Percentiles rank a stretch among this genome's conserved stretches.
phyloP scores from a whole-genome alignment of 1,284 basidiomycete species.

The Fomitopsis pinicola region DNA sequence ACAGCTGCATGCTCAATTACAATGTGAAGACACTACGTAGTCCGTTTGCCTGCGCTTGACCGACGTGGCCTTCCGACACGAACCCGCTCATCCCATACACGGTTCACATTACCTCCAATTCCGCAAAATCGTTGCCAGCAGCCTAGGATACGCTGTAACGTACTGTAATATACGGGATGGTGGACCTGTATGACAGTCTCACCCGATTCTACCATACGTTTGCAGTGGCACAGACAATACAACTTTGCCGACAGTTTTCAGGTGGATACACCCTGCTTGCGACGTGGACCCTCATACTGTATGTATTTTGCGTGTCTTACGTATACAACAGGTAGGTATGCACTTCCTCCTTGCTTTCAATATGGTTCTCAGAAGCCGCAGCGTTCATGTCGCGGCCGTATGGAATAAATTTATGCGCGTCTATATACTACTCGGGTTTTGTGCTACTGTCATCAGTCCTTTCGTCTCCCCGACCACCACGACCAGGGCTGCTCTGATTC shows the following conservation, averaged over 20 bases:
- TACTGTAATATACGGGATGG: not conserved
- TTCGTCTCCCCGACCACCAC: not conserved
- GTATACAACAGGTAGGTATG: no score
- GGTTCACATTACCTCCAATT: not conserved
- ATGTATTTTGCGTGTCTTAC: no score
- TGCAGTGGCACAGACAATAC: not conserved
- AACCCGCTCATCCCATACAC: no score
- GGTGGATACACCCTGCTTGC: no score
- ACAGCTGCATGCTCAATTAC: not conserved
- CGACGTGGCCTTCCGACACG: no score
- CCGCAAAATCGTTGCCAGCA: not conserved
- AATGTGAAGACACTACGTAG: no score
- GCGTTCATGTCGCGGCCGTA: no score
- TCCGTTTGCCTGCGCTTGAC: no score
- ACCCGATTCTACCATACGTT: not conserved
- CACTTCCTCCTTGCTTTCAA: no score
- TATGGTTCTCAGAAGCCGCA: no score
- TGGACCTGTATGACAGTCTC: not conserved
- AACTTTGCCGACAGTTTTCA: not conserved
- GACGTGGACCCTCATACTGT: no score
- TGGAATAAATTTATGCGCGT: not conserved
- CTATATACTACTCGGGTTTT: not conserved
- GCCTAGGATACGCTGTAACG: not conserved
- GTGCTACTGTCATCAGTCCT: not conserved
- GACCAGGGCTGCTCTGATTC: not conserved